Base-by-base conservation (phyloP, 257 asterid species). In the Rehmannia glutinosa region DNA sequence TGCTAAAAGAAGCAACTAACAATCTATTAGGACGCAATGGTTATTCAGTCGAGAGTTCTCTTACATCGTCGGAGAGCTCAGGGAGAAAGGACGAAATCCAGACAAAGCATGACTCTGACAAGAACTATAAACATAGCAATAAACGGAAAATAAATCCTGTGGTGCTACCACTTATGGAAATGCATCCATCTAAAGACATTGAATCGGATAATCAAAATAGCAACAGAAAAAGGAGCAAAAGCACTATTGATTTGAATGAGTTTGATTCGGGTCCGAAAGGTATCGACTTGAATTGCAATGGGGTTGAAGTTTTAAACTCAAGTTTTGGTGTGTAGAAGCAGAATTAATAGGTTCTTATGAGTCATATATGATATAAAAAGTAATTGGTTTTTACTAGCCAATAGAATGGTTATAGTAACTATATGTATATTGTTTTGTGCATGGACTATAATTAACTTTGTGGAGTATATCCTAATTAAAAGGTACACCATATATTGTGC, bases 11-110 rank as follows among this genome's bases (percentile, higher is more conserved):
- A 25, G 69, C 58, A 23, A 62, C 67, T 20, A 75, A 60, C 38
- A 84, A 72, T 54, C 42, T 56, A 2, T 15, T 69, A 30, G 64
- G 55, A 30, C 77, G 69, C 8, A 80, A 75, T 16, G 65, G 84
- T 53, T 68, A 75, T 56, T 92, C 97, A 0, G 33, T 84, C 1
- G 98, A 92, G 53, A 92, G 92, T 55, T 92, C 96, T 0, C 71
- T 84, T 60, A 92, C 97, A 55, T 87, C 98, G 2, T 83, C 91
- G 1, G 97, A 83, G 52, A 81, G 81, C 74, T 83, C 95, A 20
- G 91, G 36, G 20, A 52, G 75, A 41, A 84, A 77, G 55, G 85
- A 84, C 25, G 73, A 50, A 46, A 46, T 63, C 41, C n/a, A n/a
- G n/a, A n/a, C n/a, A n/a, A 33, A 21, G 27, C 55, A 52, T 5